These are phyloP conservation scores for Fusarium albidum DNA, from an alignment of 2,329 filamentous ascomycete species.

Conservation along the genomic window DNA sequence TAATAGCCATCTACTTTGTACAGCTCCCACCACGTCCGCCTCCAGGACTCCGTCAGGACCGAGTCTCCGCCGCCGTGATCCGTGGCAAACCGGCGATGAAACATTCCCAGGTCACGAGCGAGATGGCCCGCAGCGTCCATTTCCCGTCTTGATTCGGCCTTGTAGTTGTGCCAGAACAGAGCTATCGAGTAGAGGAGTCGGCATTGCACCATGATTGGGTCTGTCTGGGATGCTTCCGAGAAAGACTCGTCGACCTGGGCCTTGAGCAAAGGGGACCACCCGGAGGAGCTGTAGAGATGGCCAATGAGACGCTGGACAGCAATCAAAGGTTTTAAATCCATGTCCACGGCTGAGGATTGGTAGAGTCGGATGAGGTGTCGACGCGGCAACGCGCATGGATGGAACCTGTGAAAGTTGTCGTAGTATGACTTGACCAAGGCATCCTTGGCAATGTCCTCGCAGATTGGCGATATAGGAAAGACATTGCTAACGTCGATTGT, in stretches of 20 bases:
- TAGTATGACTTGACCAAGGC: conserved; percentile 47
- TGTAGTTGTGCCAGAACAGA: conserved; percentile 45
- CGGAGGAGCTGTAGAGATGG: conserved; percentile 40
- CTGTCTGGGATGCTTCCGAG: not conserved
- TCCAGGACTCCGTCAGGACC: conserved; percentile 64
- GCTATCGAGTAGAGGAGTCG: conserved; percentile 48
- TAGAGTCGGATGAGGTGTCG: conserved; percentile 21
- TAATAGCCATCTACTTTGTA: conserved; percentile 67
- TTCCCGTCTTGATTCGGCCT: conserved; percentile 35
- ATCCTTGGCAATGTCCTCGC: conserved; percentile 23
- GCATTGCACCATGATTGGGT: conserved; percentile 46
- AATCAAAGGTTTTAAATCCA: conserved; percentile 33
- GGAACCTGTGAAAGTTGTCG: conserved; percentile 45
- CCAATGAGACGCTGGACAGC: conserved; percentile 46
- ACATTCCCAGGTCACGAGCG: conserved; percentile 68
- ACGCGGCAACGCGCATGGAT: conserved; percentile 41
- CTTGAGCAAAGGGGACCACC: conserved; percentile 27
- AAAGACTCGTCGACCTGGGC: conserved; percentile 11
- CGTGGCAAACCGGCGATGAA: conserved; percentile 61
- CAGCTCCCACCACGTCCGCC: conserved; percentile 77
- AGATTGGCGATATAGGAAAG: not conserved
- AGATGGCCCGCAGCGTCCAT: conserved; percentile 62
- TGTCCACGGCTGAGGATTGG: conserved; percentile 3
- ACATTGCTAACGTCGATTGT: not conserved
- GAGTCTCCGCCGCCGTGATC: conserved; percentile 56